Conservation (phyloP, 805 yeast genomes). For the Ogataea nonfermentans region DNA sequence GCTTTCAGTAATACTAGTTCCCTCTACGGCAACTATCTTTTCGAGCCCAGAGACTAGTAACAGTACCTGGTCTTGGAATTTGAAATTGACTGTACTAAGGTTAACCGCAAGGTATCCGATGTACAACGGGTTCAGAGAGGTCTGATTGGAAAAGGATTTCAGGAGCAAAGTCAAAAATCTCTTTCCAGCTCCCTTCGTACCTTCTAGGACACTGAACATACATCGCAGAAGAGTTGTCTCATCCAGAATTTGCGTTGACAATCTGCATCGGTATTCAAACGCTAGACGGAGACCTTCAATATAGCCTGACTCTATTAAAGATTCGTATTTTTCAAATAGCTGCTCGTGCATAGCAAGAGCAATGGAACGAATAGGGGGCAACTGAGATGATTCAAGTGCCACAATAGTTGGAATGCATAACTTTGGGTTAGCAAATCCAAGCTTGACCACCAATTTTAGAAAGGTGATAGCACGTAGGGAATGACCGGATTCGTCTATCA, state of each 20-base stretch:
- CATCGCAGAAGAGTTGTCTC: conserved; percentile 37
- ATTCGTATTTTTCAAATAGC: conserved; percentile 64
- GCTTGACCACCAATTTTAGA: conserved; percentile 51
- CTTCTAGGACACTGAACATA: conserved; percentile 44
- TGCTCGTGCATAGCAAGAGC: conserved; percentile 55
- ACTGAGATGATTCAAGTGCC: conserved; percentile 60
- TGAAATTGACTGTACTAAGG: conserved; percentile 39
- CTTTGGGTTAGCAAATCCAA: conserved; percentile 77
- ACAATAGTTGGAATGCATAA: conserved; percentile 64
- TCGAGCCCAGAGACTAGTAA: conserved; percentile 44
- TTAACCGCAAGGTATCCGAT: conserved; percentile 38
- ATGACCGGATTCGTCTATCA: conserved; percentile 40
- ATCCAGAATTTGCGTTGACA: conserved; percentile 26
- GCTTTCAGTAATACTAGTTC: conserved; percentile 35
- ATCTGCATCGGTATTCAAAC: conserved; percentile 39
- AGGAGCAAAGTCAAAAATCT: conserved; percentile 39
- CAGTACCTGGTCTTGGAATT: conserved; percentile 51
- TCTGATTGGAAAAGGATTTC: conserved; percentile 30
- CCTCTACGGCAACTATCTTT: conserved; percentile 40
- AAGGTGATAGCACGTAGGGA: conserved; percentile 54
- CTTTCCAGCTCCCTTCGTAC: conserved; percentile 39
- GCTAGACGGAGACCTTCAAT: conserved; percentile 61
- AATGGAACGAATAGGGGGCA: conserved; percentile 39
- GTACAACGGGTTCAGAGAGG: conserved; percentile 28
- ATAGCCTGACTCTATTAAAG: conserved; percentile 65